These are phyloP conservation scores for Lentinula detonsa DNA, from an alignment of 768 basidiomycete genomes.

Conservation along the genomic window DNA sequence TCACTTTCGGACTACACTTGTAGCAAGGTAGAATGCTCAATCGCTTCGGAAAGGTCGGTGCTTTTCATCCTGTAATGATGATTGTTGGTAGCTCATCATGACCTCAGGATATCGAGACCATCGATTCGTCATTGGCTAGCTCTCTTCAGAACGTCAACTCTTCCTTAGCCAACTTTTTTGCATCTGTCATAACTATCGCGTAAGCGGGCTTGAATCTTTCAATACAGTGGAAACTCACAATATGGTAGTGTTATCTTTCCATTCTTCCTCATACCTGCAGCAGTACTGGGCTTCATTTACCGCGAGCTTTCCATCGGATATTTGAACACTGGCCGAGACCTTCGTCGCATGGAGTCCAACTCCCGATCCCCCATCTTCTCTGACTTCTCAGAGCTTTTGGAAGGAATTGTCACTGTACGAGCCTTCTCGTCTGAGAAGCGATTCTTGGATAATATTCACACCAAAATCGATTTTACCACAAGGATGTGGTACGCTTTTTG, in stretches of 20 bases:
- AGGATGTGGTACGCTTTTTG: slow-evolving; percentile 69
- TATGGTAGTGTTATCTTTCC: slow-evolving; percentile 63
- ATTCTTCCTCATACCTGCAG: slow-evolving; percentile 72
- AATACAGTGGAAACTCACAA: background rate
- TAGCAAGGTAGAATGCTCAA: slow-evolving; percentile 73
- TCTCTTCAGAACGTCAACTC: slow-evolving; percentile 74
- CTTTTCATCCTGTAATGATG: background rate
- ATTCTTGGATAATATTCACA: slow-evolving; percentile 72
- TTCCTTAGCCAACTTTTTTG: slow-evolving; percentile 71
- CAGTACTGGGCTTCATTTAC: slow-evolving; percentile 69
- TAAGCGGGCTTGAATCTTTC: slow-evolving; percentile 25
- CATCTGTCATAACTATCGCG: slow-evolving; percentile 69
- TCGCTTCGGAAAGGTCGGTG: slow-evolving; percentile 63
- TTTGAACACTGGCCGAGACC: slow-evolving; percentile 74
- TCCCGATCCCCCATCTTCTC: slow-evolving; percentile 80
- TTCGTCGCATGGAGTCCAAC: slow-evolving; percentile 89
- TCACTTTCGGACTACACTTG: background rate
- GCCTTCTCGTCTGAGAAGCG: slow-evolving; percentile 80
- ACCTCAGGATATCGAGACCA: slow-evolving; percentile 72
- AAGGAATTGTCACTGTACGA: slow-evolving; percentile 89
- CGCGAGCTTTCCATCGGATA: slow-evolving; percentile 66
- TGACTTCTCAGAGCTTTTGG: slow-evolving; percentile 75
- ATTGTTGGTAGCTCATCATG: background rate
- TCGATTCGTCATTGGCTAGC: slow-evolving; percentile 66
- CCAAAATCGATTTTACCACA: slow-evolving; percentile 72